Conservation (phyloP, 345 rosid genomes). For the Pseudoturritis turrita region DNA sequence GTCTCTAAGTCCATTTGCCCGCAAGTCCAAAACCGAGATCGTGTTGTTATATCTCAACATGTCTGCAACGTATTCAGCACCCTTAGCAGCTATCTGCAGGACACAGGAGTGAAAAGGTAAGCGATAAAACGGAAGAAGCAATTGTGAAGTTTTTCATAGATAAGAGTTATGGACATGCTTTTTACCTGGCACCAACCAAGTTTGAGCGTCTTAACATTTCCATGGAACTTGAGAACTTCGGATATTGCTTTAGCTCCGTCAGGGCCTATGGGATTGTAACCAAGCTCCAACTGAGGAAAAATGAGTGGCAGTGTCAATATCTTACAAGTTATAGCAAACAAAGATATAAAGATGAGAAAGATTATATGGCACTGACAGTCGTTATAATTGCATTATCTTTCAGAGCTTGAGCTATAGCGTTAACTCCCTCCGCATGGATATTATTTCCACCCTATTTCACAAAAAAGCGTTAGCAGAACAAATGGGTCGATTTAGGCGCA, state of each 20-base stretch:
- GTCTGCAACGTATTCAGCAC: constrained; percentile 80
- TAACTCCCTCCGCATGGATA: constrained; percentile 68
- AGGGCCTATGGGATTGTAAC: constrained; percentile 91
- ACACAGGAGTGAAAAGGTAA: background rate
- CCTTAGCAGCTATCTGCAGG: constrained; percentile 83
- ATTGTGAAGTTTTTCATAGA: background rate
- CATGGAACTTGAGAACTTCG: constrained; percentile 91
- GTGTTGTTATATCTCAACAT: constrained; percentile 85
- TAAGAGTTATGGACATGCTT: background rate
- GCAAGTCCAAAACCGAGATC: constrained; percentile 72
- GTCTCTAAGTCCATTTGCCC: constrained; percentile 92
- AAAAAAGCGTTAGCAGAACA: background rate
- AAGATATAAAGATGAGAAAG: constrained; percentile 1
- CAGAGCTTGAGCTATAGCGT: constrained; percentile 66
- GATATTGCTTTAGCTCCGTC: constrained; percentile 82
- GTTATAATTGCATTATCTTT: constrained; percentile 71
- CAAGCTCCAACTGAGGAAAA: constrained; percentile 68
- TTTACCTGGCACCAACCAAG: constrained; percentile 99
- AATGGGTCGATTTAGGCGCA: background rate
- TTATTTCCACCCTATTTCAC: constrained; percentile 84
- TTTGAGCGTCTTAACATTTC: constrained; percentile 76
- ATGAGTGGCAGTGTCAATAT: constrained; percentile 5
- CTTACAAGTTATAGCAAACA: constrained; percentile 1
- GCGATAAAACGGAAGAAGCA: constrained; percentile 6
- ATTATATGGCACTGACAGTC: constrained; percentile 47